Evolutionary conservation across 257 asterid species (phyloP).

Genomic region (Leonotis leonurus): DNA sequence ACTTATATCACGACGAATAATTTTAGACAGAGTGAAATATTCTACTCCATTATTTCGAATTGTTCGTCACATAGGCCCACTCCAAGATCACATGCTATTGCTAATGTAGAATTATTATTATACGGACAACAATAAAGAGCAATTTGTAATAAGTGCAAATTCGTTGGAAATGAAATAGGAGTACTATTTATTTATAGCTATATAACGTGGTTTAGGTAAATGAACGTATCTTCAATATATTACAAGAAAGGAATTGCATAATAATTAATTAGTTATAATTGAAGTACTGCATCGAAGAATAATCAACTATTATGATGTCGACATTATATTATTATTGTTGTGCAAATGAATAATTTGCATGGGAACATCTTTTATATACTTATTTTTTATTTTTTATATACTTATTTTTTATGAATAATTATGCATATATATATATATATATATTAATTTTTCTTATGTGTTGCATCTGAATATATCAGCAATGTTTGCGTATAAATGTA

Average conservation of each 20-base stretch:
- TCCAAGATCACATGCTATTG: no score
- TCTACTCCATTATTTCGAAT: no score
- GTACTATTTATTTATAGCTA: no score
- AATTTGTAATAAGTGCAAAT: constrained; percentile 11
- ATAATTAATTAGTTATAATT: not conserved
- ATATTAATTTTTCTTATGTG: no score
- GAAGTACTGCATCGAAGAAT: not conserved
- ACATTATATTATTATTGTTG: constrained; percentile 4
- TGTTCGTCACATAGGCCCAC: no score
- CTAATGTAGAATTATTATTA: constrained; percentile 18
- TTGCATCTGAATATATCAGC: no score
- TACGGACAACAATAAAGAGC: not conserved
- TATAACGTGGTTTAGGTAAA: constrained; percentile 19
- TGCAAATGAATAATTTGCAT: constrained; percentile 8
- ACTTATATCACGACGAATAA: no score
- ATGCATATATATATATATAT: no score
- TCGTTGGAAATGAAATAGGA: constrained; percentile 25
- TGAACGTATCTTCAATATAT: constrained; percentile 11
- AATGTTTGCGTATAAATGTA: no score
- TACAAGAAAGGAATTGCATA: not conserved
- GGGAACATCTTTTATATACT: not conserved
- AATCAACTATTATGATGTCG: not conserved
- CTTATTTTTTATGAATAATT: no score
- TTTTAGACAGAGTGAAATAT: no score
- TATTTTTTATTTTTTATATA: no score